Evolutionary conservation across 164 flowering plant species (phyloP).

Genomic region (Cinnamomum micranthum): DNA sequence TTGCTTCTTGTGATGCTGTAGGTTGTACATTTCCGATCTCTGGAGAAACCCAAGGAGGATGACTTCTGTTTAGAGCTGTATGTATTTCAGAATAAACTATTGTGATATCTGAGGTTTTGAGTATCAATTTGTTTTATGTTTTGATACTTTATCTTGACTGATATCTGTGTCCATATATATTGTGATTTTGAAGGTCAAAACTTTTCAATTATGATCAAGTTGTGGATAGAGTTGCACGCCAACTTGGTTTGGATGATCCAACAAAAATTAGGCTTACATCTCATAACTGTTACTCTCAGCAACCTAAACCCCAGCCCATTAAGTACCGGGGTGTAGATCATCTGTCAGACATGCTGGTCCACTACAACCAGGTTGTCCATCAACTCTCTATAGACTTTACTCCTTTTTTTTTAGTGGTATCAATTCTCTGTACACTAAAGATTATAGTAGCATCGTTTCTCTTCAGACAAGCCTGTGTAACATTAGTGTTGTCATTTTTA

Average conservation of each 20-base stretch:
- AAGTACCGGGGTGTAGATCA: conserved; percentile 84
- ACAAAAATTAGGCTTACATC: conserved; percentile 88
- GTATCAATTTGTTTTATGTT: background rate
- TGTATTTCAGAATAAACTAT: conserved; percentile 22
- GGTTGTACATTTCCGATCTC: conserved; percentile 87
- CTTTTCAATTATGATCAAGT: conserved; percentile 82
- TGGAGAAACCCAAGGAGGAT: conserved; percentile 94
- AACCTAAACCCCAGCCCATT: conserved; percentile 91
- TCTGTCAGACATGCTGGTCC: conserved; percentile 84
- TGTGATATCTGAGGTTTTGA: background rate
- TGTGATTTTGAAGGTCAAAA: conserved; percentile 58
- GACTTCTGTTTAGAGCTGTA: conserved; percentile 86
- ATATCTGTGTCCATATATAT: too few relatives aligned
- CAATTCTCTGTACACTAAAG: too few relatives aligned
- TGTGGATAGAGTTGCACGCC: conserved; percentile 78
- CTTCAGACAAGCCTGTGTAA: too few relatives aligned
- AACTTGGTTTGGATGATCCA: conserved; percentile 83
- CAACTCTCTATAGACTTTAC: background rate
- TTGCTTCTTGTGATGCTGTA: conserved; percentile 16
- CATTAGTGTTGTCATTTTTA: too few relatives aligned
- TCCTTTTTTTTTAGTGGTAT: too few relatives aligned
- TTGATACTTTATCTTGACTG: background rate
- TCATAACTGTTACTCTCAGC: conserved; percentile 94
- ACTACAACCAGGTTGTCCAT: conserved; percentile 79
- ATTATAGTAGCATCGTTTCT: too few relatives aligned